Conservation (phyloP, 1,139 yeast genomes). For the Hemisphaericaspora xylanilytica region DNA sequence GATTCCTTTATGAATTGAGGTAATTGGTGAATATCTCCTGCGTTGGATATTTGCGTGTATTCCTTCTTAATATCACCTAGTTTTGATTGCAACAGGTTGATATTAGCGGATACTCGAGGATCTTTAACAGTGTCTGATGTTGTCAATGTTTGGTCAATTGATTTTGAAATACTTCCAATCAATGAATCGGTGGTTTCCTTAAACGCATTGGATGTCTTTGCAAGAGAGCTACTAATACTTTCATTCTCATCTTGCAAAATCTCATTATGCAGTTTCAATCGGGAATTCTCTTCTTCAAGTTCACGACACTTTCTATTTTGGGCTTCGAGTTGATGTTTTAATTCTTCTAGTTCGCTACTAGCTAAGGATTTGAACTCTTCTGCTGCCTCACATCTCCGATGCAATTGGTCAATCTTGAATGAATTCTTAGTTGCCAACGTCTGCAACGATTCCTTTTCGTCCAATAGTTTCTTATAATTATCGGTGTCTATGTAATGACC, state of each 20-base stretch:
- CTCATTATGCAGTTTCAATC: not conserved
- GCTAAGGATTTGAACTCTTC: not conserved
- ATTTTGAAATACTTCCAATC: too few relatives aligned
- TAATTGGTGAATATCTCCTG: not conserved
- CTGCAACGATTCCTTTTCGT: conserved; percentile 27
- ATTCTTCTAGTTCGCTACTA: not conserved
- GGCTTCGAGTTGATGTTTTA: not conserved
- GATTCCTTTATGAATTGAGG: conserved; percentile 7
- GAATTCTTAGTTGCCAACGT: conserved; percentile 24
- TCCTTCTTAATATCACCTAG: not conserved
- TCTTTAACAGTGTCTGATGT: too few relatives aligned
- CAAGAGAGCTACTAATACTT: not conserved
- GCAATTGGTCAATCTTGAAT: conserved; percentile 14
- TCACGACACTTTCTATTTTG: not conserved
- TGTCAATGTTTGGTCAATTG: too few relatives aligned
- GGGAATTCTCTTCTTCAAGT: not conserved
- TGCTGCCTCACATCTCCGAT: conserved; percentile 11
- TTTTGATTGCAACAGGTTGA: not conserved
- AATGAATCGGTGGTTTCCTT: not conserved
- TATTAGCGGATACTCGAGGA: too few relatives aligned
- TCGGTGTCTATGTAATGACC: conserved; percentile 62
- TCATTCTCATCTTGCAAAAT: not conserved
- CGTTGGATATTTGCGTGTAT: not conserved
- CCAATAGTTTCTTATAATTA: conserved; percentile 51
- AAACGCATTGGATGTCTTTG: not conserved